These are phyloP conservation scores for Zalerion maritima DNA, from an alignment of 495 filamentous ascomycete species.

Conservation along the genomic window DNA sequence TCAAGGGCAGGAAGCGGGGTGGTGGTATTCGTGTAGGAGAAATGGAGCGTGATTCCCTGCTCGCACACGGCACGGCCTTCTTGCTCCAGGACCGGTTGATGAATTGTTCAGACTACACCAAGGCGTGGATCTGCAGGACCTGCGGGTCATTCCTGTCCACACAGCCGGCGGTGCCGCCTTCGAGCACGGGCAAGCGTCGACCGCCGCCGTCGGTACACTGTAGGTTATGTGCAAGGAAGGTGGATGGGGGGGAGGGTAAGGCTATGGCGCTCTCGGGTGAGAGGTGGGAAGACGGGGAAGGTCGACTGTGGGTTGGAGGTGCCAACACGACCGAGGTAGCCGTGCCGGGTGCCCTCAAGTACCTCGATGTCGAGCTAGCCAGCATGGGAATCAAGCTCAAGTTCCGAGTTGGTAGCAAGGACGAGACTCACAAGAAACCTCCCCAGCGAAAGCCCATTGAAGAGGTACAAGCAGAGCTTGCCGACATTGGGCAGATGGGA, in stretches of 20 bases:
- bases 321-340: slow-evolving; percentile 81
- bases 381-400: slow-evolving; percentile 87
- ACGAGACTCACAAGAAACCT: slow-evolving; percentile 28
- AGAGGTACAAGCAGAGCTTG: no score
- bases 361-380: slow-evolving; percentile 85
- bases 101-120: slow-evolving; percentile 87
- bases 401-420: slow-evolving; percentile 59
- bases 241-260: slow-evolving; percentile 38
- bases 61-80: slow-evolving; percentile 91
- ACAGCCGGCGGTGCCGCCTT: slow-evolving; percentile 57
- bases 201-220: slow-evolving; percentile 53
- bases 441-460: slow-evolving; percentile 14
- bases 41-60: slow-evolving; percentile 91
- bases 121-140: slow-evolving; percentile 70
- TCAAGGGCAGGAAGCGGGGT: slow-evolving; percentile 89
- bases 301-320: slow-evolving; percentile 67
- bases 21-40: slow-evolving; percentile 98
- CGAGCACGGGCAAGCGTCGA: slow-evolving; percentile 42
- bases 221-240: slow-evolving; percentile 57
- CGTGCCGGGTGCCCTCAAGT: slow-evolving; percentile 82
- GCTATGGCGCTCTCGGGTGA: slow-evolving; percentile 47
- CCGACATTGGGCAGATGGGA: no score
- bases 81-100: slow-evolving; percentile 87
- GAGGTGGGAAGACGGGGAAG: slow-evolving; percentile 85
- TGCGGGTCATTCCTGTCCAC: slow-evolving; percentile 84